Evolutionary conservation across 75 land plant genomes (phyloP).

Genomic region (Pinus taeda): DNA sequence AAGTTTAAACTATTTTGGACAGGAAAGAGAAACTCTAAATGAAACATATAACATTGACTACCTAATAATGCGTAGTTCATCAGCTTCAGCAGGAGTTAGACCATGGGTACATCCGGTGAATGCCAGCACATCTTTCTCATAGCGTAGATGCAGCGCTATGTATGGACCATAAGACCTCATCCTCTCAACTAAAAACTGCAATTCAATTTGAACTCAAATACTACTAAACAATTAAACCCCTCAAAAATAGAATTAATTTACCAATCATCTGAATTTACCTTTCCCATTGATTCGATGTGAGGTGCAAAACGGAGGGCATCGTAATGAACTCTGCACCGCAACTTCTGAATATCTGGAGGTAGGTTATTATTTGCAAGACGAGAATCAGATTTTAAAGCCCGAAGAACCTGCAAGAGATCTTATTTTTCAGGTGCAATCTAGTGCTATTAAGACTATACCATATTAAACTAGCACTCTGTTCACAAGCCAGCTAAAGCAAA

Average conservation of each 20-base stretch:
- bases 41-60: slow-evolving; percentile 2
- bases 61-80: slow-evolving; percentile 21
- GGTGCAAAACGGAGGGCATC: slow-evolving; percentile 47
- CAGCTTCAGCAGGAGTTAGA: slow-evolving; percentile 21
- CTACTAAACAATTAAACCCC: neutral
- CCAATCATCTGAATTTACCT: slow-evolving; percentile 16
- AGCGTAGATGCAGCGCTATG: slow-evolving; percentile 45
- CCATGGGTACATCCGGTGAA: slow-evolving; percentile 35
- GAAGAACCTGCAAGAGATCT: slow-evolving; percentile 33
- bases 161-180: slow-evolving; percentile 42
- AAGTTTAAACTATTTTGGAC: neutral
- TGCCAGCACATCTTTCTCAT: slow-evolving; percentile 52
- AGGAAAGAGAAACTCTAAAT: slow-evolving; percentile 2
- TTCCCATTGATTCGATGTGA: slow-evolving; percentile 36
- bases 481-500: neutral
- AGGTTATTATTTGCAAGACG: slow-evolving; percentile 47
- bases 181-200: slow-evolving; percentile 38
- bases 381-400: slow-evolving; percentile 43
- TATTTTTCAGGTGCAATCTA: neutral
- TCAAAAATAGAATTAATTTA: neutral
- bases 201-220: neutral
- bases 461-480: neutral
- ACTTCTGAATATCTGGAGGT: slow-evolving; percentile 38
- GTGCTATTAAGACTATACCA: neutral
- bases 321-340: slow-evolving; percentile 49